Percentiles rank a stretch among this genome's conserved stretches.
These are phyloP conservation scores for Rhodotorula paludigena DNA, from an alignment of 768 basidiomycete species.

Conservation along the genomic window DNA sequence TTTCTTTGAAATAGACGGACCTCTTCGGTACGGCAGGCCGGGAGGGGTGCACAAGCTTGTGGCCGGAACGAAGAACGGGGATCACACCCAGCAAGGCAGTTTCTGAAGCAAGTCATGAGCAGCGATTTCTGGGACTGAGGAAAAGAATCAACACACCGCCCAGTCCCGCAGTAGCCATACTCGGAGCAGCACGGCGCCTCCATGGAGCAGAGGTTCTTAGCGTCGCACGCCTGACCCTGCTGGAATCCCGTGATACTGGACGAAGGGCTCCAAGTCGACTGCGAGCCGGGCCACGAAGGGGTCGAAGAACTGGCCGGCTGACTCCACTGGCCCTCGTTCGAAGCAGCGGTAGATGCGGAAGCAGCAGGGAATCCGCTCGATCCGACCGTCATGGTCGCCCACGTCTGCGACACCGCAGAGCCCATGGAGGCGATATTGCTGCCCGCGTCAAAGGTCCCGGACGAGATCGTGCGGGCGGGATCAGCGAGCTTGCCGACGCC, in stretches of 20 bases:
- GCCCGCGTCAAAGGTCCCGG: too few species aligned
- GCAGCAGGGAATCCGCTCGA: too few species aligned
- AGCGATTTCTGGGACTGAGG: background rate
- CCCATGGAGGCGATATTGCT: too few species aligned
- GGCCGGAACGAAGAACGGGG: conserved; percentile 22
- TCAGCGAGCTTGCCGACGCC: conserved; percentile 27
- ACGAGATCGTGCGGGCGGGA: background rate
- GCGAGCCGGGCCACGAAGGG: too few species aligned
- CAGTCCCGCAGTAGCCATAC: conserved; percentile 28
- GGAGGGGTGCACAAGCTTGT: conserved; percentile 7
- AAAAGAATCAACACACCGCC: conserved; percentile 3
- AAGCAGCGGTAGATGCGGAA: too few species aligned
- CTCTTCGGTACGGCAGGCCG: conserved; percentile 11
- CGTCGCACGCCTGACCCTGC: background rate
- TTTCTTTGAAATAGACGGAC: background rate
- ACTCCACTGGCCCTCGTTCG: too few species aligned
- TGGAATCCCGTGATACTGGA: conserved; percentile 6
- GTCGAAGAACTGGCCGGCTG: too few species aligned
- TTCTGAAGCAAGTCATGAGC: background rate
- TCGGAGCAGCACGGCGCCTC: conserved; percentile 30
- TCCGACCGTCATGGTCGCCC: too few species aligned
- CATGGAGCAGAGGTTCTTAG: background rate
- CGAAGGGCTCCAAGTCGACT: background rate
- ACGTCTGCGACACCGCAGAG: too few species aligned
- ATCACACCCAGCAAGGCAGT: conserved; percentile 36